Conservation (phyloP, 2,329 filamentous ascomycete genomes). For the Colletotrichum sp. region DNA sequence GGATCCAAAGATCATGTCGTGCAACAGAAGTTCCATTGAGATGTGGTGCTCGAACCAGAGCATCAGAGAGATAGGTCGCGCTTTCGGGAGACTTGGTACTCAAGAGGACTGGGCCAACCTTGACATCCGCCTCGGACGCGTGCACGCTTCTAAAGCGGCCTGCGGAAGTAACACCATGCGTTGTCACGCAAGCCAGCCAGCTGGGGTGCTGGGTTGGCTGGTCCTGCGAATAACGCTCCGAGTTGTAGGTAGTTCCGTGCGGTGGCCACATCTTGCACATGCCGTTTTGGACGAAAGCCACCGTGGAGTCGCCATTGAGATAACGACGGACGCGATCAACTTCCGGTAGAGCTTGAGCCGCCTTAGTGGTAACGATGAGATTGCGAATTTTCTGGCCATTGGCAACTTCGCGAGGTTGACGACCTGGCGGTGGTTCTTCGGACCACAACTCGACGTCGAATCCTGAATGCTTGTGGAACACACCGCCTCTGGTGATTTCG, state of each 20-base stretch:
- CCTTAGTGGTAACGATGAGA: constrained; percentile 81
- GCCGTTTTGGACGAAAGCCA: constrained; percentile 88
- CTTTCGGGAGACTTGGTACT: constrained; percentile 22
- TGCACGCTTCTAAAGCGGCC: constrained; percentile 58
- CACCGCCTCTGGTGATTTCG: constrained; percentile 43
- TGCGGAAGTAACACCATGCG: constrained; percentile 59
- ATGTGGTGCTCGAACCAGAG: constrained; percentile 46
- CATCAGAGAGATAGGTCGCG: constrained; percentile 42
- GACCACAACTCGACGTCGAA: constrained; percentile 63
- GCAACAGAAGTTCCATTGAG: constrained; percentile 46
- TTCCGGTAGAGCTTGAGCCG: constrained; percentile 69
- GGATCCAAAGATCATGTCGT: constrained; percentile 51
- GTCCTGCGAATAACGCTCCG: constrained; percentile 40
- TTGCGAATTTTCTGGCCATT: constrained; percentile 61
- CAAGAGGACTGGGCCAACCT: constrained; percentile 50
- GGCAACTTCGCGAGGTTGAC: constrained; percentile 44
- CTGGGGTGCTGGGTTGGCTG: constrained; percentile 53
- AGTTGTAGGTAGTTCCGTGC: constrained; percentile 47
- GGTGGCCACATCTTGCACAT: constrained; percentile 73
- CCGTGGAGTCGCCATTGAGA: constrained; percentile 67
- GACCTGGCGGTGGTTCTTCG: constrained; percentile 41
- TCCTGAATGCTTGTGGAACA: constrained; percentile 33
- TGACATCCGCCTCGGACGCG: constrained; percentile 53
- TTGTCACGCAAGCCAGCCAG: constrained; percentile 73
- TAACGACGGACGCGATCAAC: constrained; percentile 64